Evolutionary conservation across 2,329 filamentous ascomycete genomes (phyloP), one percentile per base, ranked within the genome.

Genomic region (Cladosporium velox): DNA sequence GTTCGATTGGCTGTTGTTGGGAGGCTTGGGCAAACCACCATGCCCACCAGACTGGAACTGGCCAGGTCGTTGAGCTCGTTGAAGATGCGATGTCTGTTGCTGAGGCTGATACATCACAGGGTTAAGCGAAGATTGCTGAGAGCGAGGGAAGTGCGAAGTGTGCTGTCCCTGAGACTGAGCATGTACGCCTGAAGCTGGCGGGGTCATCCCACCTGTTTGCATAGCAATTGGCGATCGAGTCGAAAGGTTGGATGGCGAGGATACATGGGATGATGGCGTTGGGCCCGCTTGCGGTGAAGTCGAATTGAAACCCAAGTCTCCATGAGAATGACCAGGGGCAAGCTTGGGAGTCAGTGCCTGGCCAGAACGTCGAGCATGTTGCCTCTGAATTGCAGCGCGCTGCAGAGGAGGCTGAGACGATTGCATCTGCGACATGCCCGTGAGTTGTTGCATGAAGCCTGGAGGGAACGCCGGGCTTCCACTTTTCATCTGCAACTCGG

Each of bases 401-500:
- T 93, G 92, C 70, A 94, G 89, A 34, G 91, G 89, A 71, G 80
- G 71, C 54, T 73, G 74, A 32, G 72, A 68, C 30, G 68, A 66
- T 28, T 67, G 70, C 35, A 69, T 66, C 72, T 91, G 90, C 65
- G 91, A 88, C 74, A 88, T 84, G 77, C 84, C 72, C 84, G 81
- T 85, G 87, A 85, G 77, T 87, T 85, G 72, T 65, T 76, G 73
- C 71, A 78, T 75, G 69, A 80, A 80, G 66, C 86, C 91, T 72
- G 86, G 89, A 67, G 85, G 90, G 69, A 95, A 84, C 74, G 89
- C 91, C 62, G 93, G 92, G 80, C 91, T 96, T 73, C 91, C 92
- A 58, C 91, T 93, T 83, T 97, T 98, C 77, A 93, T 90, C 70
- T 91, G 91, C 73, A 99, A 86, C 81, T 98, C 95, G 69, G 93